A percentile compares a stretch with the other conserved stretches of the same genome.
Evolutionary conservation across 2,329 filamentous ascomycete genomes (phyloP).

Genomic region (Triangularia setosa): DNA sequence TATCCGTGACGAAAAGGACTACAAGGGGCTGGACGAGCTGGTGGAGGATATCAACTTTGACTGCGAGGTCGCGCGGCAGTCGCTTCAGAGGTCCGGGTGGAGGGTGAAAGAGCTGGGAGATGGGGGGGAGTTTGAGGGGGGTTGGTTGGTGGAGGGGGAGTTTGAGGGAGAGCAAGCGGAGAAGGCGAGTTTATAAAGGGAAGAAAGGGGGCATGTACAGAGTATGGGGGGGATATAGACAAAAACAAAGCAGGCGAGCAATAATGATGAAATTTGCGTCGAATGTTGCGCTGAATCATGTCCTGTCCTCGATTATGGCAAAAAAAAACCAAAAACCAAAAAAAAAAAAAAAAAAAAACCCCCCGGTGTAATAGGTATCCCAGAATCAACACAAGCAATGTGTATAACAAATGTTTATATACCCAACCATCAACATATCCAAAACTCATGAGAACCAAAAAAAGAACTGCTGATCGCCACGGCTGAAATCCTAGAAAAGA

Average conservation of each 20-base stretch:
- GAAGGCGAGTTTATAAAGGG: not conserved
- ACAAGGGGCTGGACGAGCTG: slow-evolving; percentile 75
- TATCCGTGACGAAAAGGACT: slow-evolving; percentile 86
- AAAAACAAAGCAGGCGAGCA: not conserved
- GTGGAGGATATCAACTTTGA: slow-evolving; percentile 86
- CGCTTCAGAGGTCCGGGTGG: slow-evolving; percentile 65
- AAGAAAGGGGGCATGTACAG: not conserved
- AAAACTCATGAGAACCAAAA: no score
- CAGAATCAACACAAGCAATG: no score
- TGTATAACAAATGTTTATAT: no score
- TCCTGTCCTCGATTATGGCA: no score
- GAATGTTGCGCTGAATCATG: no score
- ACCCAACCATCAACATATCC: no score
- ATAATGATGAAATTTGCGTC: no score
- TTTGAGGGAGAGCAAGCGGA: not conserved
- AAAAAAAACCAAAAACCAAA: not conserved
- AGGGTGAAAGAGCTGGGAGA: slow-evolving; percentile 37
- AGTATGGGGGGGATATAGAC: not conserved
- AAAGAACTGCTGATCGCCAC: no score
- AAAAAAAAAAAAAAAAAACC: no score
- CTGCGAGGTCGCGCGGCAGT: slow-evolving; percentile 74
- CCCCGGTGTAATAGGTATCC: no score
- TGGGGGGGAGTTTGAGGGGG: slow-evolving; percentile 33
- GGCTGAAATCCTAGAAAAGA: not conserved
- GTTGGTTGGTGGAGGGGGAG: slow-evolving; percentile 31